These are phyloP conservation scores for Cryphonectria japonica DNA, from an alignment of 2,329 filamentous ascomycete species.

Conservation along the genomic window DNA sequence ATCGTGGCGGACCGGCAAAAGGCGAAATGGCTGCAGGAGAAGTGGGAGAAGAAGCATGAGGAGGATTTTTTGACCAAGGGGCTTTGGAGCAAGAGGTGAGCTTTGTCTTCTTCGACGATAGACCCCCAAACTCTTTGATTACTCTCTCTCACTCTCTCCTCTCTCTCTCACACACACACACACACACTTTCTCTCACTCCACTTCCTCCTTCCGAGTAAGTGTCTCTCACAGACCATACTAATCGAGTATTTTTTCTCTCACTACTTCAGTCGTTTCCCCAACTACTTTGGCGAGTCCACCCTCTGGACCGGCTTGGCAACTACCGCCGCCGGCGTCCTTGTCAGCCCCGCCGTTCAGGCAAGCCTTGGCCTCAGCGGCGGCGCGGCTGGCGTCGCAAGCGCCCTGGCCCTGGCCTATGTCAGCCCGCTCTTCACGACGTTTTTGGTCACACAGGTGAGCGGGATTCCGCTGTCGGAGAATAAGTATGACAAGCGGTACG, in stretches of 20 bases:
- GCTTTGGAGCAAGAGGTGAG: conserved; percentile 60
- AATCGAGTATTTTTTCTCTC: not conserved
- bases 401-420: conserved; percentile 53
- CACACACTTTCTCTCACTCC: not conserved
- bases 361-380: conserved; percentile 59
- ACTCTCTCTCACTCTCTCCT: too few relatives aligned
- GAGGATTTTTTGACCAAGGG: conserved; percentile 69
- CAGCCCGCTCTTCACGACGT: conserved; percentile 67
- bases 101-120: too few relatives aligned
- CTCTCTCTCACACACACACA: too few relatives aligned
- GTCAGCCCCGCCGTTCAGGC: conserved; percentile 56
- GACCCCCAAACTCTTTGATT: not conserved
- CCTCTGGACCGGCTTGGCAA: conserved; percentile 70
- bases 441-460: conserved; percentile 65
- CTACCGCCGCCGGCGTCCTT: conserved; percentile 60
- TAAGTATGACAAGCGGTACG: conserved; percentile 70
- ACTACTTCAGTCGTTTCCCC: conserved; percentile 54
- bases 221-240: not conserved
- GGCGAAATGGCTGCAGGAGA: conserved; percentile 61
- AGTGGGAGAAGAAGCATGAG: conserved; percentile 66
- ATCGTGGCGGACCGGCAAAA: conserved; percentile 67
- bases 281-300: conserved; percentile 76
- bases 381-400: conserved; percentile 36
- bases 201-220: too few relatives aligned
- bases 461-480: conserved; percentile 69